Evolutionary conservation across 2,329 filamentous ascomycete genomes (phyloP), one percentile per base, ranked within the genome.

Genomic region (Drechslerella coelobrocha): DNA sequence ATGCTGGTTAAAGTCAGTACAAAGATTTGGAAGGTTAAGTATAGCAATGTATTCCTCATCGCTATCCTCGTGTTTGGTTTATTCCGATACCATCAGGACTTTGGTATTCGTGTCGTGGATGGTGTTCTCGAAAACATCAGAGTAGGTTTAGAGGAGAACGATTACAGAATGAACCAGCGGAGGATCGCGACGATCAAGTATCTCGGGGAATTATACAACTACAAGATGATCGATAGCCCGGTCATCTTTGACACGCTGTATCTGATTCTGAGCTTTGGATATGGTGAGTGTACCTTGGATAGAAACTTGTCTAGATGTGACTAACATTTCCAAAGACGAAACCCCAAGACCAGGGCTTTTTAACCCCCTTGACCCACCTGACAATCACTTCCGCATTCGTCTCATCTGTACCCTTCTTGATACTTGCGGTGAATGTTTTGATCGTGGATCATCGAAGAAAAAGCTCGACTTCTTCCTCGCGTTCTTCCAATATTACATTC

Each of bases 401-500:
- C 83, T 99, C 34, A 88, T 95, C 27, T 90, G 92, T 73, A 95
- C 89, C 12, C 83, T 99, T 52, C 84, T 99, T 2, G 95, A 99
- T 79, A 97, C 92, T 0, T 97, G 93, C 74, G 94, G 95, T 60
- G 89, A 95, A 79, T 99, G 93, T 81, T 99, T 97, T 76, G 94
- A 94, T 78, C 89, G 93, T 75, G 94, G 95, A 6, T 87, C 89
- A 45, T 90, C 92, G 1, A 95, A 92, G 79, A 97, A 97, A 83
- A 99, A 97, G 80, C 84, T 99, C 8, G 94, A 99, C 77, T 97
- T 96, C 79, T 99, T 97, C 79, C 82, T 99, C 71, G 93, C 89
- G 0, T 97, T 97, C 80, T 91, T 99, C 76, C 92, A 96, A 82
- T 97, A 97, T 79, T 99, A 99, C 79, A 89, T 97, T 74, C 88